Evolutionary conservation across 1,284 basidiomycete genomes (phyloP), one percentile per base, ranked within the genome.

Genomic region (Rhodofomes roseus): DNA sequence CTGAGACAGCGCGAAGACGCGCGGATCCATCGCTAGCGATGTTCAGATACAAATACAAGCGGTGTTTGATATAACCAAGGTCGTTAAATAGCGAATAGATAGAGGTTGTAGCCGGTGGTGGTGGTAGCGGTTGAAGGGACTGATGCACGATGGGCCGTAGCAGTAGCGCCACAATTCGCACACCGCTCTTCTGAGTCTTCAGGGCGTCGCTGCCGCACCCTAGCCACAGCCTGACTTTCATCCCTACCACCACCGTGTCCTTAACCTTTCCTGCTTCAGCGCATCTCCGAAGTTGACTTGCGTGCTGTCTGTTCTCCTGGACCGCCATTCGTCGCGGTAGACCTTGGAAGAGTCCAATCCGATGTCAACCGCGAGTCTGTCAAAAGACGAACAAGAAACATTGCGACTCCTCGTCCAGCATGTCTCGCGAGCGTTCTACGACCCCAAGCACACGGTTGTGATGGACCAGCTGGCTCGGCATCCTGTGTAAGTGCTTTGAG

Each of bases 401-500:
- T 82, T 91, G 60, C 85, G 84, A 70, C 81, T 89, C 60, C 87
- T 99, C 65, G 92, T 96, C 62, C 95, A 97, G 74, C 89, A 93
- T 77, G 93, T 98, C 69, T 87, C 90, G 34, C 87, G 96, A 67
- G 87, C 92, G 37, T 98, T 99, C 76, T 99, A 98, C 79, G 95
- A 98, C 73, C 83, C 92, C 60, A 92, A 92, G 69, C 95, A 86
- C 73, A 92, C 91, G 65, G 90, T 98, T 63, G 86, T 98, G 58
- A 79, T 98, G 80, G 95, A 98, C 76, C 91, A 96, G 75, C 86
- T 99, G 70, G 86, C 94, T 63, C 86, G 90, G 65, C 88, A 95
- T 76, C 87, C 91, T 66, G 93, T 96, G 93, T 97, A 83, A 88
- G 94, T 90, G 34, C 25, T 34, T 36, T 18, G 74, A 60, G 29